These are phyloP conservation scores for Aureobasidium sp. DNA, from an alignment of 2,329 filamentous ascomycete genomes.

Conservation along the genomic window DNA sequence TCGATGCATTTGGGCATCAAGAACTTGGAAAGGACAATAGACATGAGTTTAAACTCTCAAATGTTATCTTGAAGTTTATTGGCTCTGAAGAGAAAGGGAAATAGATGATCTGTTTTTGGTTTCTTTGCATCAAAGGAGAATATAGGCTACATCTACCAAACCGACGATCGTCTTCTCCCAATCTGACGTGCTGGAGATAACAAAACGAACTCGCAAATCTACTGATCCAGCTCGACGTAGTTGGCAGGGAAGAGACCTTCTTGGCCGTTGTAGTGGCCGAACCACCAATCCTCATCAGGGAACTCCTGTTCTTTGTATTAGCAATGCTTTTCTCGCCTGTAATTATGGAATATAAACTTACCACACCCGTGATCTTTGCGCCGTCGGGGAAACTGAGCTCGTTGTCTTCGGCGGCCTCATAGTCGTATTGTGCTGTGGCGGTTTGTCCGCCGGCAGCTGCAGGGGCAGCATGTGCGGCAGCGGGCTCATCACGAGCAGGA, in stretches of 20 bases:
- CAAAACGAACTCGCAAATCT: slow-evolving; percentile 14
- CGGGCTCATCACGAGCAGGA: slow-evolving; percentile 27
- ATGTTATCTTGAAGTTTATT: too few relatives aligned
- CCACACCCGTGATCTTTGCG: slow-evolving; percentile 69
- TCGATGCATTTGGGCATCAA: too few relatives aligned
- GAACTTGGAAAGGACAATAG: too few relatives aligned
- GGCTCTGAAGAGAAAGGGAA: too few relatives aligned
- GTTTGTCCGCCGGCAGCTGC: slow-evolving; percentile 38
- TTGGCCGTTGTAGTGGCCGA: slow-evolving; percentile 71
- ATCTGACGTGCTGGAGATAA: neutral
- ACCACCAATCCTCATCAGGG: slow-evolving; percentile 98
- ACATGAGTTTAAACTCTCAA: too few relatives aligned
- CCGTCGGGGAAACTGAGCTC: slow-evolving; percentile 78
- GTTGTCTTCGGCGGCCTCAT: slow-evolving; percentile 95
- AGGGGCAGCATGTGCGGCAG: slow-evolving; percentile 21
- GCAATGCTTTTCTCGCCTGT: slow-evolving; percentile 7
- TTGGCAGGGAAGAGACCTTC: slow-evolving; percentile 67
- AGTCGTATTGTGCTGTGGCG: slow-evolving; percentile 86
- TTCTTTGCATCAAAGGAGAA: neutral
- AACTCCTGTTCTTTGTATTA: slow-evolving; percentile 61
- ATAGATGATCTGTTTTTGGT: neutral
- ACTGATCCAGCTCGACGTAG: slow-evolving; percentile 41
- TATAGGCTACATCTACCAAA: neutral
- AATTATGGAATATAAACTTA: slow-evolving; percentile 36
- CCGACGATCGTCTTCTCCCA: neutral